Evolutionary conservation across 352 stramenopile species (phyloP), one percentile per base, ranked within the genome.

Genomic region (Pythium pectinolyticum): DNA sequence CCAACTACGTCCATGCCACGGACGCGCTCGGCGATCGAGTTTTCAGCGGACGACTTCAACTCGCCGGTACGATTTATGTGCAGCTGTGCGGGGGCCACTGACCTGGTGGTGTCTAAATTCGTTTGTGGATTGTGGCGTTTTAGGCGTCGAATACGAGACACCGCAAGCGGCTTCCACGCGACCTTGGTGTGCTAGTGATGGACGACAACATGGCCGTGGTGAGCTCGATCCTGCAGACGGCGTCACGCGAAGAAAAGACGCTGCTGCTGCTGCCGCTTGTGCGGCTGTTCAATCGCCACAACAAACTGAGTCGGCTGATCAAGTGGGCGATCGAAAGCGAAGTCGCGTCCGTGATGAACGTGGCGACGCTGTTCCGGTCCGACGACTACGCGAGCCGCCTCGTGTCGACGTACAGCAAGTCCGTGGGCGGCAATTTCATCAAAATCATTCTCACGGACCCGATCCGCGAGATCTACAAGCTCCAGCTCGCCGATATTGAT

Each of bases 191-290:
- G 5, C 51, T 92, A 0, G 54, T 93, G 8, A 62, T 90, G 5
- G 82, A 93, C 61, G 81, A 90, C 27, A 83, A 75, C 1, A 93
- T 93, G 82, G 73, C 68, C 0, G 67, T 92, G 24, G 77, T 93
- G 11, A 84, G 80, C 20, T 89, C 76, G n/a, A 85, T 93, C 34
- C 64, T 93, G 22, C 84, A 93, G 40, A 90, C 82, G 22, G 80
- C 82, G 1, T 79, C 61, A 1, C 69, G 86, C 35, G 82, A 95
- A 49, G 84, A 95, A 34, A 95, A 95, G 72, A 63, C 60, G 14
- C 20, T 49, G 15, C 61, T 82, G 6, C 46, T 82, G 17, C 34
- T 79, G 14, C 74, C 74, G 8, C 61, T 82, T n/a, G 43, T 82
- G 17, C 71, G 74, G 20, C 25, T 80, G 0, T 82, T 77, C 35